Conservation (phyloP, 2,329 filamentous ascomycete genomes). For the Clonostachys rhizophaga region DNA sequence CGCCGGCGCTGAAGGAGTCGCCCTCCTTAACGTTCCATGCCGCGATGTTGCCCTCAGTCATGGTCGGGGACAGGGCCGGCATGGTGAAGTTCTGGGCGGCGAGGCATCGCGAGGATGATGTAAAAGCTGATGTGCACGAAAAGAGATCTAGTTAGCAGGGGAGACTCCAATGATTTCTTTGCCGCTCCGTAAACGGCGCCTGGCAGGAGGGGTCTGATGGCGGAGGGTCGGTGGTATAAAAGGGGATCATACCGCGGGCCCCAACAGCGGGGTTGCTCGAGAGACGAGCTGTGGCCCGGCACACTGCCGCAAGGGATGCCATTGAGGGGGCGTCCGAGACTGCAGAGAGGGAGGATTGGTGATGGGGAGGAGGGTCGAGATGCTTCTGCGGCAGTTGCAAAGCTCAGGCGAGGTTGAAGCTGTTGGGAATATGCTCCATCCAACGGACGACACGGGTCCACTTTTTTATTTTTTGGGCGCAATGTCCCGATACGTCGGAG, state of each 20-base stretch:
- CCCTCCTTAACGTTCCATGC: conserved; percentile 85
- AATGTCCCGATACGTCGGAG: neutral
- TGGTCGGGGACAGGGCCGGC: conserved; percentile 87
- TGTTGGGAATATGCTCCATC: neutral
- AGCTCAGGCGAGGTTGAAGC: neutral
- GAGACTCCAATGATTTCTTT: too few species aligned
- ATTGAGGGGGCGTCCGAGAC: conserved; percentile 30
- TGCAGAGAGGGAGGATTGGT: conserved; percentile 3
- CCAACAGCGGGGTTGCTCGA: conserved; percentile 41
- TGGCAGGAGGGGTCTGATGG: too few species aligned
- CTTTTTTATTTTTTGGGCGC: neutral
- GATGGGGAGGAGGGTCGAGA: conserved; percentile 7
- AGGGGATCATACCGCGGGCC: conserved; percentile 47
- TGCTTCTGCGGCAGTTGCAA: conserved; percentile 3
- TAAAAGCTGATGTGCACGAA: conserved; percentile 46
- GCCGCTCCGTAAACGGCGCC: too few species aligned
- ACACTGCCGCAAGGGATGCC: conserved; percentile 63
- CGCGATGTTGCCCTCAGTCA: conserved; percentile 89
- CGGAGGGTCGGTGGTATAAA: neutral
- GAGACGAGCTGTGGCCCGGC: conserved; percentile 58
- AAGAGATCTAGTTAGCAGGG: neutral
- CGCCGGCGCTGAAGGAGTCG: conserved; percentile 74
- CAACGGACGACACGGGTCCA: neutral
- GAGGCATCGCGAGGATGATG: conserved; percentile 55
- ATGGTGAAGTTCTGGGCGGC: conserved; percentile 86